These are phyloP conservation scores for Murraya paniculata DNA, from an alignment of 345 rosid species.

Conservation along the genomic window DNA sequence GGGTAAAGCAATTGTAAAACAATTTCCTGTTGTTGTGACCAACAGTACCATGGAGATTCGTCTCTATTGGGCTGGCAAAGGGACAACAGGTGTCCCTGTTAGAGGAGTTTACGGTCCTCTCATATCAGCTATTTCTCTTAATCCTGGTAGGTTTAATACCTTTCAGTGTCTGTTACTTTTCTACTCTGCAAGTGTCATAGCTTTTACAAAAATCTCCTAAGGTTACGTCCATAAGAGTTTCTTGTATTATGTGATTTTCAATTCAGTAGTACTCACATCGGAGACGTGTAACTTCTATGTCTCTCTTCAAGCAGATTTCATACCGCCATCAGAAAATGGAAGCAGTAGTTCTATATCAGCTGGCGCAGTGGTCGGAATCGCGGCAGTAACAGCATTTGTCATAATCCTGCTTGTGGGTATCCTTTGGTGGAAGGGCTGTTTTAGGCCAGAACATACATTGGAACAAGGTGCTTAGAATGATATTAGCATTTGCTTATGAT, in stretches of 20 bases:
- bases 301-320: constrained; percentile 4
- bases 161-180: no score
- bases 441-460: constrained; percentile 28
- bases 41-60: constrained; percentile 47
- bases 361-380: constrained; percentile 20
- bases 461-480: constrained; percentile 27
- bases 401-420: constrained; percentile 35
- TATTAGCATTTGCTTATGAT: not conserved
- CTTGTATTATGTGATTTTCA: not conserved
- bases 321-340: not conserved
- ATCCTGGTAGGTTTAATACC: constrained; percentile 30
- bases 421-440: constrained; percentile 55
- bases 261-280: not conserved
- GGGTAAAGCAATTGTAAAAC: constrained; percentile 31
- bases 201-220: not conserved
- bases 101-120: constrained; percentile 61
- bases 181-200: no score
- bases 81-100: constrained; percentile 39
- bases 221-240: no score
- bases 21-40: constrained; percentile 22
- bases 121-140: constrained; percentile 54
- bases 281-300: not conserved
- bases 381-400: constrained; percentile 23
- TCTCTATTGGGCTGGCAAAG: constrained; percentile 64
- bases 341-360: not conserved